A percentile compares a stretch with the other conserved stretches of the same genome.
These are phyloP conservation scores for Hymenoscyphus infarciens DNA, from an alignment of 2,329 filamentous ascomycete species.

Conservation along the genomic window DNA sequence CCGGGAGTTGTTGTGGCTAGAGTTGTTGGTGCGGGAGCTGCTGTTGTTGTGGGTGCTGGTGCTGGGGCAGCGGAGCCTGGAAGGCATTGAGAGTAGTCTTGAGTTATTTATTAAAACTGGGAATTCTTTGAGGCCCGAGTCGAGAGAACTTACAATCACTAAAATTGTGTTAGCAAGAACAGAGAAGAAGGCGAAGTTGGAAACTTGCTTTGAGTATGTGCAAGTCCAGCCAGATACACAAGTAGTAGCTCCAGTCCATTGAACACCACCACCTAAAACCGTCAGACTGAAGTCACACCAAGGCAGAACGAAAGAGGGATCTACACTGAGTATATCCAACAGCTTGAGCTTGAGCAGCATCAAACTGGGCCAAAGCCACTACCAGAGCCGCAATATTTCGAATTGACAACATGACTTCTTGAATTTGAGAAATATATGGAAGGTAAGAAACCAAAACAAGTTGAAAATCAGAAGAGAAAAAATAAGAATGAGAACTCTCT, in stretches of 20 bases:
- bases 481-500: neutral
- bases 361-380: constrained; percentile 21
- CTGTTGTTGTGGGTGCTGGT: constrained; percentile 10
- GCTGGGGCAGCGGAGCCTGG: constrained; percentile 5
- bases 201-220: constrained; percentile 25
- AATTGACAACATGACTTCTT: constrained; percentile 21
- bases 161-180: constrained; percentile 2
- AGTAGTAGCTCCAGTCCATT: constrained; percentile 31
- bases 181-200: neutral
- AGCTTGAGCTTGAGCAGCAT: constrained; percentile 19
- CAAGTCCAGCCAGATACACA: constrained; percentile 34
- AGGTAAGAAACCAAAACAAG: neutral
- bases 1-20: constrained; percentile 6
- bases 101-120: neutral
- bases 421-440: neutral
- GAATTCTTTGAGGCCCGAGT: neutral
- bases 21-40: constrained; percentile 9
- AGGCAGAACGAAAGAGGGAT: neutral
- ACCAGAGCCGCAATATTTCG: constrained; percentile 22
- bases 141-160: constrained; percentile 10
- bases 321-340: constrained; percentile 24
- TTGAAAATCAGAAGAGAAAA: neutral
- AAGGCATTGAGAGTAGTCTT: constrained; percentile 29
- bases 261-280: constrained; percentile 30
- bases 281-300: neutral